Conservation (phyloP, 139 green algal species). For the Coelastrella sp. region DNA sequence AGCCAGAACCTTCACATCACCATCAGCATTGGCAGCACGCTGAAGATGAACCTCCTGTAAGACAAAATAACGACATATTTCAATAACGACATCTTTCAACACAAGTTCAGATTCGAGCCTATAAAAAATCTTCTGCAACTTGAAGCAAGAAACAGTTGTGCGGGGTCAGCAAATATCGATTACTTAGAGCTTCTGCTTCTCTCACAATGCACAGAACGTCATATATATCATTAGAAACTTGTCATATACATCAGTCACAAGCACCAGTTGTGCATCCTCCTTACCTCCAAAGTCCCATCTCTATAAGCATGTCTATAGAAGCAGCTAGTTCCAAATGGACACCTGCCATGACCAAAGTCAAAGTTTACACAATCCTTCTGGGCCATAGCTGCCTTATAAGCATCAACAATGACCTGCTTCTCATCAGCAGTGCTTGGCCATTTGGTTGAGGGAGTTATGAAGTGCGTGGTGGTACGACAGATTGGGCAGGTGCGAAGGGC, state of each 20-base stretch:
- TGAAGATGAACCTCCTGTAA: conserved; percentile 36
- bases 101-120: too few relatives aligned
- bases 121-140: too few relatives aligned
- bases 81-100: too few relatives aligned
- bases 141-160: too few relatives aligned
- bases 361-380: conserved; percentile 29
- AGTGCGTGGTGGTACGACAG: conserved; percentile 75
- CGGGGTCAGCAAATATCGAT: too few relatives aligned
- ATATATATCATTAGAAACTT: too few relatives aligned
- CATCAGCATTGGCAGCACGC: conserved; percentile 24
- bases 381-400: conserved; percentile 50
- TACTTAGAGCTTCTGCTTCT: too few relatives aligned
- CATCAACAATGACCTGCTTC: conserved; percentile 67
- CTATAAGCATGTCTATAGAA: conserved; percentile 84
- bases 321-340: conserved; percentile 87
- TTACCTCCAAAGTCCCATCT: conserved; percentile 67
- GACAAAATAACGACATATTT: too few relatives aligned
- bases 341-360: conserved; percentile 64
- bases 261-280: not conserved
- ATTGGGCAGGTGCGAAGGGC: conserved; percentile 76
- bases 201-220: too few relatives aligned
- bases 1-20: not conserved
- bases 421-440: conserved; percentile 76
- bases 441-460: conserved; percentile 73
- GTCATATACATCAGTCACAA: not conserved